Base-by-base conservation (phyloP, 345 rosid genomes). In the Salix viminalis region DNA sequence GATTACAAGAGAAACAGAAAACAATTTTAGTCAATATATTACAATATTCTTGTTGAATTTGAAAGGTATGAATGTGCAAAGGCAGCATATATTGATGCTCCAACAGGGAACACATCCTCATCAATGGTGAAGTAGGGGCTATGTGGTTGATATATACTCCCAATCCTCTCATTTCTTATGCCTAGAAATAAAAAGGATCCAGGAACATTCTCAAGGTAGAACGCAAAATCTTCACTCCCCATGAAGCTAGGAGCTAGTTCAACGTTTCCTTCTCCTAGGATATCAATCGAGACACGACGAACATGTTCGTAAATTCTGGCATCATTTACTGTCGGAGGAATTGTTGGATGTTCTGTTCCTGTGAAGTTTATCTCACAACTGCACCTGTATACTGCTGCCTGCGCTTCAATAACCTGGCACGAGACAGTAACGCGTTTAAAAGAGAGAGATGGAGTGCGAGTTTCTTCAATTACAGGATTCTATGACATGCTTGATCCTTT, bases 201-300 rank as follows among this genome's bases (percentile, higher is more conserved):
- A 3, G 92, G 90, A 0, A 87, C 82, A 75, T 81, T 67, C 37
- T 89, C 84, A 30, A 72, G 58, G 75, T 78, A 90, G 83, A 84
- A 89, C 14, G 90, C 89, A 70, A 90, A 90, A 62, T 90, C 92
- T 80, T 90, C 92, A n/a, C 92, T 87, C 11, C 94, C 94, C 75
- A 87, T 89, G 67, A 82, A 72, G 24, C 7, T 69, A 0, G 87
- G 90, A 44, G 87, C 84, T 28, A 89, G 4, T 75, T 75, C 18
- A 2, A 52, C 37, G 80, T 87, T 90, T 48, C 80, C 85, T 79
- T 85, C 87, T 36, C 91, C 94, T 4, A 90, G 75, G 34, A 87
- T 24, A 24, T 80, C 90, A 13, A 15, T 26, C 0, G 87, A 81
- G 5, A 86, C 78, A 0, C 42, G 83, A n/a, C 67, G 65, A 2